Conservation (phyloP, 1,284 basidiomycete genomes). For the Irpex rosettiformis region DNA sequence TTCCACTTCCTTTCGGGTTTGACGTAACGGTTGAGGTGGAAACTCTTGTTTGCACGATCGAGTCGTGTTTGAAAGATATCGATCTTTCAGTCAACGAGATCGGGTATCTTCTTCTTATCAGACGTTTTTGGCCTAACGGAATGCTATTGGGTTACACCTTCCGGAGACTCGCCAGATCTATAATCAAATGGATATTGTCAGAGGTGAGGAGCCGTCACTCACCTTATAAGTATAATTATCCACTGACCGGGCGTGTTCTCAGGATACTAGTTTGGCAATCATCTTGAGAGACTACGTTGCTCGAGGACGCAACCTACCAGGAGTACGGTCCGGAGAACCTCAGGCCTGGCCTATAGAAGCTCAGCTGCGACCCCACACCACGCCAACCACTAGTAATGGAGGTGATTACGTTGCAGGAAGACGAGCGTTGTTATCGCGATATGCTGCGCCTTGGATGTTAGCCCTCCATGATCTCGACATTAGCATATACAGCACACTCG, state of each 20-base stretch:
- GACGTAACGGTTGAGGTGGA: slow-evolving; percentile 73
- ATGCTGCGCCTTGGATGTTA: slow-evolving; percentile 60
- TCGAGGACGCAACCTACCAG: slow-evolving; percentile 52
- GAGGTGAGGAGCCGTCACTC: slow-evolving; percentile 46
- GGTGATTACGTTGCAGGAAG: slow-evolving; percentile 61
- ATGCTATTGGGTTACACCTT: slow-evolving; percentile 68
- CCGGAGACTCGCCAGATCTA: slow-evolving; percentile 46
- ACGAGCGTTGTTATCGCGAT: slow-evolving; percentile 44
- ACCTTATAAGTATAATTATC: neutral
- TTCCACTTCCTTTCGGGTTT: slow-evolving; percentile 66
- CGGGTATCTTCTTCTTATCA: slow-evolving; percentile 60
- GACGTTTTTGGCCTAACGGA: slow-evolving; percentile 69
- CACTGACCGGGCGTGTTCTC: neutral
- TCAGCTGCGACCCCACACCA: slow-evolving; percentile 34
- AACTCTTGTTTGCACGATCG: slow-evolving; percentile 66
- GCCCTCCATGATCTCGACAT: slow-evolving; percentile 60
- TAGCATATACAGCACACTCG: slow-evolving; percentile 40
- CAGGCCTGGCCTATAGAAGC: slow-evolving; percentile 46
- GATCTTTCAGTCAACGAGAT: slow-evolving; percentile 73
- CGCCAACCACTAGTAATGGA: slow-evolving; percentile 52
- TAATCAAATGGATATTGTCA: slow-evolving; percentile 59
- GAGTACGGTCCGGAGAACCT: slow-evolving; percentile 49
- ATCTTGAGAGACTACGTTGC: slow-evolving; percentile 65
- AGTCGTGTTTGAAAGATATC: slow-evolving; percentile 64
- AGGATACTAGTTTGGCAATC: slow-evolving; percentile 61